phyloP scores from a whole-genome alignment of 2,329 filamentous ascomycete species.

The Stagonosporopsis rhizophila region DNA sequence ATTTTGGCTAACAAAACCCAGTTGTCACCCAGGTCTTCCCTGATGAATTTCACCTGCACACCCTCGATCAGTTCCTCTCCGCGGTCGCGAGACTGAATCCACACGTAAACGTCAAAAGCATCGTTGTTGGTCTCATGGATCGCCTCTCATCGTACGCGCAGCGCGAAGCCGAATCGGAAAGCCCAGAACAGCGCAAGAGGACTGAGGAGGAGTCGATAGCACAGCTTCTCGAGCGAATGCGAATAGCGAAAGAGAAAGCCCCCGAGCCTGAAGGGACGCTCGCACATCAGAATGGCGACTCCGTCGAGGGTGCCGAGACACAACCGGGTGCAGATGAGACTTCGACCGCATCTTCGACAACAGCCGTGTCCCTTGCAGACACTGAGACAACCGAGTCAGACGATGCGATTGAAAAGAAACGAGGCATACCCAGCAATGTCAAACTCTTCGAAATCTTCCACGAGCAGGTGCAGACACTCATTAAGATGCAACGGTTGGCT shows the following conservation, averaged over 20 bases:
- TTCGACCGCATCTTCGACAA: conserved; percentile 39
- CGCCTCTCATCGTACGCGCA: conserved; percentile 93
- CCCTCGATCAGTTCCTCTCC: conserved; percentile 90
- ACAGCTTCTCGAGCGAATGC: conserved; percentile 78
- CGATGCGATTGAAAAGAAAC: conserved; percentile 54
- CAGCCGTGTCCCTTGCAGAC: conserved; percentile 42
- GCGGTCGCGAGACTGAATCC: conserved; percentile 93
- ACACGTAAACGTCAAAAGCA: conserved; percentile 96
- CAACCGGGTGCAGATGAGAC: conserved; percentile 36
- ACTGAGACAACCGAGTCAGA: conserved; percentile 51
- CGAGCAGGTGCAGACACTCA: conserved; percentile 90
- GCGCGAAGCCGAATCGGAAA: conserved; percentile 77
- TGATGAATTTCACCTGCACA: conserved; percentile 97
- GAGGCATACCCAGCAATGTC: conserved; percentile 75
- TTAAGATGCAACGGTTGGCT: conserved; percentile 86
- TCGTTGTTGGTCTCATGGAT: conserved; percentile 98
- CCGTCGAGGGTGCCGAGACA: conserved; percentile 37
- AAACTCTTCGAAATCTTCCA: conserved; percentile 98
- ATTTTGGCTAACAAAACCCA: conserved; percentile 45
- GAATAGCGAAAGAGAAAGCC: conserved; percentile 66
- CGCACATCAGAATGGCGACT: conserved; percentile 46
- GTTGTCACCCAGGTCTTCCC: conserved; percentile 99
- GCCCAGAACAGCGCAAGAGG: conserved; percentile 74
- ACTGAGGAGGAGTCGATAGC: conserved; percentile 84
- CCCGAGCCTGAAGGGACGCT: conserved; percentile 32